A percentile compares a stretch with the other conserved stretches of the same genome.
These are phyloP conservation scores for Vaccinium darrowii DNA, from an alignment of 148 eudicot genomes.

Conservation along the genomic window DNA sequence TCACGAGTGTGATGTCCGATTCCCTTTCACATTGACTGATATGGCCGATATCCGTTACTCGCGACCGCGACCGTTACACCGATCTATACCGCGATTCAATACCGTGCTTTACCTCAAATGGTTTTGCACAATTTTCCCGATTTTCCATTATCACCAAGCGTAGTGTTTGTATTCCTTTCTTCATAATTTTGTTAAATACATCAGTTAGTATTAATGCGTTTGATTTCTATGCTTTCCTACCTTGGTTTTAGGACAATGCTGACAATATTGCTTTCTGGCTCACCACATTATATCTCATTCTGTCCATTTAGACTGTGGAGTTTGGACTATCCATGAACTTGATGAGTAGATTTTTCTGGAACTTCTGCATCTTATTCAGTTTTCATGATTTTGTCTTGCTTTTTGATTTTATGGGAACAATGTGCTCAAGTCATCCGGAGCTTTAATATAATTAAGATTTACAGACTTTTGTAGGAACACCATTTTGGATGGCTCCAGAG, in stretches of 20 bases:
- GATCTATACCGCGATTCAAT: too few relatives aligned
- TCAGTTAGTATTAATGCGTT: not conserved
- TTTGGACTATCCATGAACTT: not conserved
- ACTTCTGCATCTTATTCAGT: not conserved
- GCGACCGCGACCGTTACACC: too few relatives aligned
- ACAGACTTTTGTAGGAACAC: slow-evolving; percentile 98
- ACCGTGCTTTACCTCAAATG: not conserved
- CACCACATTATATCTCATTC: not conserved
- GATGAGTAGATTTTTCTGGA: slow-evolving; percentile 7
- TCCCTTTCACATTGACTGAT: too few relatives aligned
- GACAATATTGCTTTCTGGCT: slow-evolving; percentile 4
- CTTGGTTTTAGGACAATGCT: not conserved
- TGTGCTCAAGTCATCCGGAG: slow-evolving; percentile 9
- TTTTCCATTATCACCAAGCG: not conserved
- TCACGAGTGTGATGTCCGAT: too few relatives aligned
- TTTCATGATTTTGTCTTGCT: not conserved
- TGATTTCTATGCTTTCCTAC: not conserved
- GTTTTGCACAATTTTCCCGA: not conserved
- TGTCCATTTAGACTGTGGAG: not conserved
- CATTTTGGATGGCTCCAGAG: slow-evolving; percentile 99
- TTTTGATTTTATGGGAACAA: slow-evolving; percentile 13
- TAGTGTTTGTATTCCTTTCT: not conserved
- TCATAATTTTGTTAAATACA: not conserved
- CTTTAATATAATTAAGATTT: slow-evolving; percentile 32
- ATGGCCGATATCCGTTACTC: too few relatives aligned